Evolutionary conservation across 345 rosid genomes (phyloP).

Genomic region (Eucalyptus fibrosa): DNA sequence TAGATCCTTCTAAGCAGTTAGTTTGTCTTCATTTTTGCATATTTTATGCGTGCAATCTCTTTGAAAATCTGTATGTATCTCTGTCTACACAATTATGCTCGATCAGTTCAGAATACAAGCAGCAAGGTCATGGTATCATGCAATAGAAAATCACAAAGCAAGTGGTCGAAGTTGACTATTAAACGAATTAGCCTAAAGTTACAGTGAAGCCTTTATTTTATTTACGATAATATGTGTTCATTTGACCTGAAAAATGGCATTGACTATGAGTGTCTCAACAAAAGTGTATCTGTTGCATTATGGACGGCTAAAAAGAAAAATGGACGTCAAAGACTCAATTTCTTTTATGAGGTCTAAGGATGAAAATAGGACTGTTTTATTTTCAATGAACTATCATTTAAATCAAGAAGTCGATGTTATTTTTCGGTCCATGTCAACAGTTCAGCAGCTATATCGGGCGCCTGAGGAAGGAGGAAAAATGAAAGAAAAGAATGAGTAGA

Average conservation of each 20-base stretch:
- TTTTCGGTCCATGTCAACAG: not conserved
- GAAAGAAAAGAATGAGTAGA: not conserved
- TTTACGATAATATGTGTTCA: not conserved
- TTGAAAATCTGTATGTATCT: too few species aligned
- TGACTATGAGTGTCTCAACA: not conserved
- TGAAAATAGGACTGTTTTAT: not conserved
- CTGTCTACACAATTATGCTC: not conserved
- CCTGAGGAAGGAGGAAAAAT: not conserved
- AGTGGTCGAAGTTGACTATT: too few species aligned
- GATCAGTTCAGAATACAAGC: not conserved
- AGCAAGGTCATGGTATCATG: not conserved
- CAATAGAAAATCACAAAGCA: not conserved
- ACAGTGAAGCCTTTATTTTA: too few species aligned
- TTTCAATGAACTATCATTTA: not conserved
- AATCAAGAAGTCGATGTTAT: not conserved
- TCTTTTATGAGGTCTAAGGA: not conserved
- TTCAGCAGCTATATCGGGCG: not conserved
- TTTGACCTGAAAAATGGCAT: not conserved
- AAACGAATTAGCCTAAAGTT: not conserved
- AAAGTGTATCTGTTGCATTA: not conserved
- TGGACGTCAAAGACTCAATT: not conserved
- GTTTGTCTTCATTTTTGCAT: not conserved
- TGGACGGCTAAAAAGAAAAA: not conserved
- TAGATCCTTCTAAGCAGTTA: not conserved
- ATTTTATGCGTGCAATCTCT: not conserved